Conservation (phyloP, 345 rosid species). For the Populus davidiana region DNA sequence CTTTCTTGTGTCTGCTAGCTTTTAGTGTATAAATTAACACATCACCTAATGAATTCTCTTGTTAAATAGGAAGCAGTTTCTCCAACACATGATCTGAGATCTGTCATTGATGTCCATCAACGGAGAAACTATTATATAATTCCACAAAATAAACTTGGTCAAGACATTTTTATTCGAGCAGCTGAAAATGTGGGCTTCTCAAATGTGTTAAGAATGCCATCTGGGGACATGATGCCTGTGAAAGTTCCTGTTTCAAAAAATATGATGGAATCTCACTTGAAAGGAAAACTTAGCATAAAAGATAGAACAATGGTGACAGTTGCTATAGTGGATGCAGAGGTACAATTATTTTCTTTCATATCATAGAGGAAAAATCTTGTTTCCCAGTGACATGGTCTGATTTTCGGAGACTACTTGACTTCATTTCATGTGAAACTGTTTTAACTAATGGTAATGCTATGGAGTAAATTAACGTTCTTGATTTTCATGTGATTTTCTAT, state of each 20-base stretch:
- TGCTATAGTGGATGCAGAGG: conserved; percentile 73
- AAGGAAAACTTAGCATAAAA: conserved; percentile 47
- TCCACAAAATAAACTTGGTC: conserved; percentile 93
- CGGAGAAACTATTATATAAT: conserved; percentile 72
- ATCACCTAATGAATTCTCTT: conserved; percentile 18
- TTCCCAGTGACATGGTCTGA: too few relatives aligned
- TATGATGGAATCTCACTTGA: conserved; percentile 79
- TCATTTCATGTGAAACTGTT: too few relatives aligned
- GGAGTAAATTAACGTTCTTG: too few relatives aligned
- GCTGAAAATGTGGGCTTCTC: conserved; percentile 56
- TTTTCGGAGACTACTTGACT: too few relatives aligned
- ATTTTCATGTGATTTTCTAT: too few relatives aligned
- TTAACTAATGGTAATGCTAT: too few relatives aligned
- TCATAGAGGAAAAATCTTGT: background rate
- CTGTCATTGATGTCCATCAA: conserved; percentile 65
- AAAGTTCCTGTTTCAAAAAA: conserved; percentile 87
- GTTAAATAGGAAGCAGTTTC: conserved; percentile 50
- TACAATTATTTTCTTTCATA: conserved; percentile 23
- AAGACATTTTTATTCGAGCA: conserved; percentile 79
- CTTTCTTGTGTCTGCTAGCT: background rate
- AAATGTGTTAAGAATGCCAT: conserved; percentile 70
- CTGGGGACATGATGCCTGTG: conserved; percentile 79
- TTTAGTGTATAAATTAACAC: background rate
- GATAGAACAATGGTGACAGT: conserved; percentile 69
- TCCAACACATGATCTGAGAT: conserved; percentile 47